Percentiles rank a stretch among this genome's conserved stretches.
Evolutionary conservation across 768 basidiomycete species (phyloP).

Genomic region (Tremella mesenterica): DNA sequence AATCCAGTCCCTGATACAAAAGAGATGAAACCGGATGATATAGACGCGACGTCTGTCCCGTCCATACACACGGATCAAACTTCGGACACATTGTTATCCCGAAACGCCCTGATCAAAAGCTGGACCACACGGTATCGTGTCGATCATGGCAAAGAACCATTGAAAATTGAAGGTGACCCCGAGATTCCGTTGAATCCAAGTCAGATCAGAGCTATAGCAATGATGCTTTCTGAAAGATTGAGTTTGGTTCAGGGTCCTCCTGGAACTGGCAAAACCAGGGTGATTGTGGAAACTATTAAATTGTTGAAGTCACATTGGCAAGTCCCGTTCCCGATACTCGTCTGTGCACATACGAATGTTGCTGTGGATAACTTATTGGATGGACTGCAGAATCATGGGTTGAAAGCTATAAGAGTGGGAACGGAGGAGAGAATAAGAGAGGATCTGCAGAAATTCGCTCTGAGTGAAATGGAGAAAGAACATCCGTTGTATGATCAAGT

Average conservation of each 20-base stretch:
- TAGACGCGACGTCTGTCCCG: slow-evolving; percentile 40
- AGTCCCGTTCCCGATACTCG: slow-evolving; percentile 71
- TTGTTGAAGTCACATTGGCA: slow-evolving; percentile 73
- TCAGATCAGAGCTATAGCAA: slow-evolving; percentile 73
- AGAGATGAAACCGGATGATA: slow-evolving; percentile 16
- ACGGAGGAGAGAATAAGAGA: slow-evolving; percentile 55
- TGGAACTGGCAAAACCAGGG: slow-evolving; percentile 70
- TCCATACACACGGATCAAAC: slow-evolving; percentile 43
- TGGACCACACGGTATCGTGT: slow-evolving; percentile 67
- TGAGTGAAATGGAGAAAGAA: slow-evolving; percentile 56
- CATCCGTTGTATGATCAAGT: slow-evolving; percentile 55
- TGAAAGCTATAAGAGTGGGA: slow-evolving; percentile 72
- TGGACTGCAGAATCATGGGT: slow-evolving; percentile 53
- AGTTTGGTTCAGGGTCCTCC: slow-evolving; percentile 69
- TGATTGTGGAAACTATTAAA: slow-evolving; percentile 74
- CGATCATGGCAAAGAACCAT: slow-evolving; percentile 45
- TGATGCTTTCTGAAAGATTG: slow-evolving; percentile 71
- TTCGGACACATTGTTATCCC: slow-evolving; percentile 54
- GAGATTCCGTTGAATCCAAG: slow-evolving; percentile 60
- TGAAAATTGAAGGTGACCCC: slow-evolving; percentile 71
- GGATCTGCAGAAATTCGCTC: slow-evolving; percentile 53
- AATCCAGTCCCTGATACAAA: neutral
- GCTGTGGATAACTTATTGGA: slow-evolving; percentile 86
- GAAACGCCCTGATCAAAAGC: slow-evolving; percentile 67
- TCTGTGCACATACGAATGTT: slow-evolving; percentile 90